Base-by-base conservation (phyloP, 2,329 filamentous ascomycete genomes). In the Pseudogymnoascus sp. region DNA sequence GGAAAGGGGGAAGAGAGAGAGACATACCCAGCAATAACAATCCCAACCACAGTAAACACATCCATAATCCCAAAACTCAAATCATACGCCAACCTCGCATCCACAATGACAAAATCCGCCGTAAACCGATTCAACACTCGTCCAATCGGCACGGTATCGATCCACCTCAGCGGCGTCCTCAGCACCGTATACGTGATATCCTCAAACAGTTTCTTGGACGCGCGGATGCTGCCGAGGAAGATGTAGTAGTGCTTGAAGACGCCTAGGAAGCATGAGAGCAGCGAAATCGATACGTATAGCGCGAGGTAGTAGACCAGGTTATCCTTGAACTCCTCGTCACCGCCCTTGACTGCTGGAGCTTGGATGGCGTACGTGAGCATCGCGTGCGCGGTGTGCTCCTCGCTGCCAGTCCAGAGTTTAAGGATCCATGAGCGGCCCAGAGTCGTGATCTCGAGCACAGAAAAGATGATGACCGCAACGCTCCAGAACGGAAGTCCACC, bases 61-160 rank as follows among this genome's bases (percentile, higher is more conserved):
- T 85, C 81, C 67, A 81, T 81, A 20, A 83, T 74, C 33, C 84
- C 79, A 66, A 86, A 84, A 4, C 79, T 80, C 64, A 90, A 72
- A 58, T 88, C 83, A 65, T 82, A 81, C 6, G 85, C 82, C 58
- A 92, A 75, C 36, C 83, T 79, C 6, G 82, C 85, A 73, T 93
- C 89, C 57, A 92, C 82, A 39, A 85, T 80, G 66, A 86, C 84
- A 72, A 93, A 92, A 73, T 93, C 89, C 2, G 86, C 79, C 0
- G 88, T 90, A 71, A 92, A 90, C 1, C 89, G 81, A 73, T 93
- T 93, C 18, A 92, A 77, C 37, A 92, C 83, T 50, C 89, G 83
- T 2, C 89, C 89, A 1, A 91, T 78, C 0, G 90, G 90, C 0
- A 91, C 86, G 0, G 89, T 92, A 69, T 93, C 89, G 37, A 93